phyloP scores from a whole-genome alignment of 2,329 filamentous ascomycete species.

The Hymenoscyphus fraxineus region DNA sequence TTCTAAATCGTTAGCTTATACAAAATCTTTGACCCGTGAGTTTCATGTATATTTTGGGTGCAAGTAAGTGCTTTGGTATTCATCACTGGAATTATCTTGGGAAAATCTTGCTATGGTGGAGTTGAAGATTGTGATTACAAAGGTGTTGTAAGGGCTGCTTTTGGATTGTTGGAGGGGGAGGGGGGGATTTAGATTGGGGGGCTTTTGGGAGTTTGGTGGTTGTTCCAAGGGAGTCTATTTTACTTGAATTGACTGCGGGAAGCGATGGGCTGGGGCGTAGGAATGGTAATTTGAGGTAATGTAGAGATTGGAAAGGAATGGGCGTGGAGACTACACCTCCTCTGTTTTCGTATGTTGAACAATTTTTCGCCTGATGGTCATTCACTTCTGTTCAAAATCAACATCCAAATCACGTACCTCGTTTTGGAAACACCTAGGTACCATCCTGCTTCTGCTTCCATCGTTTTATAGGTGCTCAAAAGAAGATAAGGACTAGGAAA shows the following conservation, averaged over 20 bases:
- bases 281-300: no score
- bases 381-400: no score
- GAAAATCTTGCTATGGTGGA: background rate
- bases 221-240: conserved; percentile 1
- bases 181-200: background rate
- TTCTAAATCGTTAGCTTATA: conserved; percentile 2
- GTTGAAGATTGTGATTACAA: background rate
- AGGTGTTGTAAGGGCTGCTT: background rate
- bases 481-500: no score
- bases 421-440: no score
- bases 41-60: background rate
- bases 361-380: no score
- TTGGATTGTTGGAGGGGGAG: background rate
- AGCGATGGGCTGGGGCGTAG: background rate
- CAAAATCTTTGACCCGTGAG: background rate
- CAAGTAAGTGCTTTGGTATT: background rate
- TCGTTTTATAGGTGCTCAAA: no score
- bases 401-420: no score
- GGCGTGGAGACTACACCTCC: no score
- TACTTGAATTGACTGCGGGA: background rate
- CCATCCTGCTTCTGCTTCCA: no score
- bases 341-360: no score
- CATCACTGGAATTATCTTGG: background rate
- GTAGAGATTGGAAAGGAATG: no score
- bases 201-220: background rate